These are phyloP conservation scores for Aotearoamyces nothofagi DNA, from an alignment of 2,329 filamentous ascomycete species.

Conservation along the genomic window DNA sequence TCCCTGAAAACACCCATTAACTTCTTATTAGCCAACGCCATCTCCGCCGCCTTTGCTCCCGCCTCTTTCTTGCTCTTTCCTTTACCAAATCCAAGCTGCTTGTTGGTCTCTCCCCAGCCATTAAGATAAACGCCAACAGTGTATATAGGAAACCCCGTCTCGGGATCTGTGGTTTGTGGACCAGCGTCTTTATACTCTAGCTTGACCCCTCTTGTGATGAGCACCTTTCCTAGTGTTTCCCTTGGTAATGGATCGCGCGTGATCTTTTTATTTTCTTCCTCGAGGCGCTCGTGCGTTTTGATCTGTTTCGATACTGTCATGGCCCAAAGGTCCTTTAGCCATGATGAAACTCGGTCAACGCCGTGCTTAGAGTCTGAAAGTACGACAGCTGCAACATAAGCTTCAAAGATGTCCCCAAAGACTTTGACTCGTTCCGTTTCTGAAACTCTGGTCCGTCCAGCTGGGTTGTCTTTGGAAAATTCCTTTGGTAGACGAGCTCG, in stretches of 20 bases:
- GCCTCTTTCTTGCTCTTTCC: conserved; percentile 56
- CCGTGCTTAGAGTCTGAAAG: conserved; percentile 51
- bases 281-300: conserved; percentile 17
- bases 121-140: conserved; percentile 49
- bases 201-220: conserved; percentile 28
- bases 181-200: conserved; percentile 46
- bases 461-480: conserved; percentile 14
- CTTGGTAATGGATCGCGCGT: background rate
- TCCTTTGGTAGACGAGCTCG: conserved; percentile 40
- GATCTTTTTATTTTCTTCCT: conserved; percentile 3
- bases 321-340: conserved; percentile 65
- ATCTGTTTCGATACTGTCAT: conserved; percentile 44
- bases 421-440: conserved; percentile 52
- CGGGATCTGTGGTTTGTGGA: conserved; percentile 35
- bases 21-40: conserved; percentile 51
- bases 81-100: conserved; percentile 45
- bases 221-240: conserved; percentile 1
- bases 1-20: conserved; percentile 31
- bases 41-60: conserved; percentile 46
- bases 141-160: conserved; percentile 38
- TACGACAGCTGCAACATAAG: conserved; percentile 71
- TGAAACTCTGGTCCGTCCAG: conserved; percentile 13
- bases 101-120: conserved; percentile 51
- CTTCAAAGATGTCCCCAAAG: conserved; percentile 77
- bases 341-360: conserved; percentile 42